Conservation (phyloP, 495 filamentous ascomycete genomes). For the Annulohypoxylon nitens region DNA sequence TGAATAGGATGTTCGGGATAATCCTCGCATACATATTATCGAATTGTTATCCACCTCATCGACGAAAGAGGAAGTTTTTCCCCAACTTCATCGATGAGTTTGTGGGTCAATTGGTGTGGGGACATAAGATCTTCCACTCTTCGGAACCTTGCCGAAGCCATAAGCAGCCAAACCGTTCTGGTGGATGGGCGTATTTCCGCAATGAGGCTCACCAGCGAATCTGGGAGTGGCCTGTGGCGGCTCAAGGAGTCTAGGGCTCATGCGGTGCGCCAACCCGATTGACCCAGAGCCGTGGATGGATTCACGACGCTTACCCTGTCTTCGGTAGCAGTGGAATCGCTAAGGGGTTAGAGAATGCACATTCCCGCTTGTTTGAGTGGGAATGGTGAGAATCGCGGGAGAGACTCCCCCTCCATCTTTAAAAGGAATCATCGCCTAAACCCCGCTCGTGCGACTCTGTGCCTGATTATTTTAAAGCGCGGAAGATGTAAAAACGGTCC, state of each 20-base stretch:
- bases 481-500: conserved; percentile 12
- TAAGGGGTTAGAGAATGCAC: conserved; percentile 34
- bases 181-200: conserved; percentile 27
- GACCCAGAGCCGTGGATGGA: conserved; percentile 51
- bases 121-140: conserved; percentile 35
- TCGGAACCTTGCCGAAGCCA: conserved; percentile 47
- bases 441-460: conserved; percentile 22
- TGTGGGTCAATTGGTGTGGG: conserved; percentile 37
- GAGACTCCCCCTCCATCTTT: not conserved
- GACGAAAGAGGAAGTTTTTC: conserved; percentile 24
- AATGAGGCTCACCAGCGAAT: conserved; percentile 42
- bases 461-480: conserved; percentile 7
- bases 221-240: conserved; percentile 39
- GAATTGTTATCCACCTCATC: conserved; percentile 16
- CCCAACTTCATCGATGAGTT: conserved; percentile 19
- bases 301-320: conserved; percentile 39
- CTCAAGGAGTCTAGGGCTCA: conserved; percentile 43
- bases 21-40: conserved; percentile 18
- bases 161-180: conserved; percentile 50
- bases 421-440: not conserved
- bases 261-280: conserved; percentile 50
- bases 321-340: conserved; percentile 35
- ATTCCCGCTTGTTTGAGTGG: conserved; percentile 34
- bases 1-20: not conserved
- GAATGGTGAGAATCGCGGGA: not conserved